Base-by-base conservation (phyloP, 2,329 filamentous ascomycete genomes). In the Fusarium mundagurra region DNA sequence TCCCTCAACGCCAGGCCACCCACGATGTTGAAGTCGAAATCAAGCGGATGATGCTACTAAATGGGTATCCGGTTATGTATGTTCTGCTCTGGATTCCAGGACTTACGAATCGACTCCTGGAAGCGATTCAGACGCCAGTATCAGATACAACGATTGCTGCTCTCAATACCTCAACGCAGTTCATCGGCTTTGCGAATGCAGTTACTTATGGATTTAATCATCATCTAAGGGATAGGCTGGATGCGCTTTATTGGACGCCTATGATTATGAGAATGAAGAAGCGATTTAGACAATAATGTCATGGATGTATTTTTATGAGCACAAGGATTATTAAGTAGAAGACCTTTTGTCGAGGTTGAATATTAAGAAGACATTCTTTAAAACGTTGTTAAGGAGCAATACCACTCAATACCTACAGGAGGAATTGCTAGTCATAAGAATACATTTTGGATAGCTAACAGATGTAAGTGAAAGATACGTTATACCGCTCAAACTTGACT, bases 51-150 rank as follows among this genome's bases (percentile, higher is more conserved):
- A 75, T 78, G 72, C 58, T 78, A 3, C 48, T 78, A 5, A 78
- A 78, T 33, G 76, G 53, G 5, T 78, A 78, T n/a, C 76, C 76
- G 11, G 60, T 78, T 14, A 69, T 78, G 67, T 78, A 78, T 17
- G 71, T 78, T 5, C 38, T 78, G 2, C 64, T 78, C 6, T 78
- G 76, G 76, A 71, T 65, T 5, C 76, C 76, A 2, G 76, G 76
- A 3, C 67, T 78, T 7, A 57, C 76, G 5, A 77, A 78, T 31
- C 63, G 76, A 20, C 47, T 78, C 12, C 61, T 78, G 34, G 74
- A 78, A 54, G 74, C 76, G 22, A 63, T 70, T 2, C 71, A 73
- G 5, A 45, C 51, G 11, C 39, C 64, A 12, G 57, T 59, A 8
- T 72, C 70, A 5, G 65, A 59, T n/a, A 77, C 71, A 1, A 44